Percentiles rank a stretch among this genome's conserved stretches.
These are phyloP conservation scores for Boletus sp. DNA, from an alignment of 768 basidiomycete genomes.

Conservation along the genomic window DNA sequence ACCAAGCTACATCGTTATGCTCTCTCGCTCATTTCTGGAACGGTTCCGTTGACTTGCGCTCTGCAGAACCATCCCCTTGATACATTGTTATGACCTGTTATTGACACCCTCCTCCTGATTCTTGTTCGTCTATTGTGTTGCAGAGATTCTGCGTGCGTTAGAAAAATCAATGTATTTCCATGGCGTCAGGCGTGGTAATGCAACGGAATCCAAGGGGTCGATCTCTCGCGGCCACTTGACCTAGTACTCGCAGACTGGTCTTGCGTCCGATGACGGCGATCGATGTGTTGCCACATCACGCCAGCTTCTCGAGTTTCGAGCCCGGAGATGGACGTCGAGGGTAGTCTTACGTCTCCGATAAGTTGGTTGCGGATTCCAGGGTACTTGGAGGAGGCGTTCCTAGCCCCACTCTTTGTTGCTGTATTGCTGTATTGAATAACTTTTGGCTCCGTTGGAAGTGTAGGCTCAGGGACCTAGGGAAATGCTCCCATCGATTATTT, in stretches of 20 bases:
- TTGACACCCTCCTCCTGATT: constrained; percentile 15
- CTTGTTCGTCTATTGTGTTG: constrained; percentile 13
- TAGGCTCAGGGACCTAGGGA: too few species aligned
- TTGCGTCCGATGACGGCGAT: too few species aligned
- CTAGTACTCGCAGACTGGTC: too few species aligned
- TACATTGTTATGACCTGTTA: constrained; percentile 23
- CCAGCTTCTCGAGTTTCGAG: too few species aligned
- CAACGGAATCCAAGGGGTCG: neutral
- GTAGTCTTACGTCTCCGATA: too few species aligned
- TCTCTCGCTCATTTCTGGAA: constrained; percentile 25
- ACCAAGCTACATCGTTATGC: constrained; percentile 26
- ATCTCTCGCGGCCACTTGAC: neutral
- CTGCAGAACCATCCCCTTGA: constrained; percentile 8
- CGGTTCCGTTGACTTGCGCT: constrained; percentile 10
- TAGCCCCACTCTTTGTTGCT: too few species aligned
- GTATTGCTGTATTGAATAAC: too few species aligned
- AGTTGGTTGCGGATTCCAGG: too few species aligned
- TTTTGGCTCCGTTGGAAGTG: too few species aligned
- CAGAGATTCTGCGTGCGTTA: constrained; percentile 10
- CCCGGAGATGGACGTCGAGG: too few species aligned
- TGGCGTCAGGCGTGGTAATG: constrained; percentile 5
- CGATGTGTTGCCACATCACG: neutral
- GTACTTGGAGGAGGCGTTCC: too few species aligned
- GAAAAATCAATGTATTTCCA: constrained; percentile 23
- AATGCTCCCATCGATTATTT: too few species aligned